Evolutionary conservation across 768 basidiomycete genomes (phyloP), one percentile per base, ranked within the genome.

Genomic region (Pisolithus orientalis): DNA sequence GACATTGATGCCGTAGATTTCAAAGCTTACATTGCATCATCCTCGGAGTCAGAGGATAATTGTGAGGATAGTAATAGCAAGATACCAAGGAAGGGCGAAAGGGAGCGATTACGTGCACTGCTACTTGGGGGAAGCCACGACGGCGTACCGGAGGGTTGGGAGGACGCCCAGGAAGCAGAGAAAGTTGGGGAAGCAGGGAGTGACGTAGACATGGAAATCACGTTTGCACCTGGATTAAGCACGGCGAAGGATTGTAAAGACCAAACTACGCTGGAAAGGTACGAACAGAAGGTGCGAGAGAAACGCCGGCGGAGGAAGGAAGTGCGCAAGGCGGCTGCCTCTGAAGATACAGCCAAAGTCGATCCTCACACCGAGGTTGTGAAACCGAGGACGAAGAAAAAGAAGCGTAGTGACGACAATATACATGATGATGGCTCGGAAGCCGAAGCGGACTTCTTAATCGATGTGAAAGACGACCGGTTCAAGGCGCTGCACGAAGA

Each of bases 1-100:
- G 92, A 97, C 65, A 85, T 98, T 27, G 94, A 96, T 46, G 87
- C 94, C 53, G 82, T 82, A 50, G 94, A 98, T 62, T 97, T 95
- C 75, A 82, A 77, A 48, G 87, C 84, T 25, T 87, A 83, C 63
- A 70, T 89, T 11, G 88, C 87, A 0, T 84, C 83, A 16, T 32
- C 46, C 3, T 72, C 69, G 0, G 84, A 76, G 4, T 73, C 64
- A 0, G 78, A 77, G 3, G 42, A 48, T 17, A 64, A 67, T 32
- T 58, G 56, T 39, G 40, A 28, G 4, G 27, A 21, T 38, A 51
- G 46, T 14, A 13, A 32, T 45, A 59, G 59, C 45, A 65, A 57
- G 46, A 69, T 67, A 25, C 67, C 68, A 42, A 79, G 74, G 50
- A 71, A 72, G 21, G 70, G 71, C 1, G 74, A 80, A 14, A 78